These are phyloP conservation scores for Coprinopsis cinerea DNA, from an alignment of 768 basidiomycete species.

Conservation along the genomic window DNA sequence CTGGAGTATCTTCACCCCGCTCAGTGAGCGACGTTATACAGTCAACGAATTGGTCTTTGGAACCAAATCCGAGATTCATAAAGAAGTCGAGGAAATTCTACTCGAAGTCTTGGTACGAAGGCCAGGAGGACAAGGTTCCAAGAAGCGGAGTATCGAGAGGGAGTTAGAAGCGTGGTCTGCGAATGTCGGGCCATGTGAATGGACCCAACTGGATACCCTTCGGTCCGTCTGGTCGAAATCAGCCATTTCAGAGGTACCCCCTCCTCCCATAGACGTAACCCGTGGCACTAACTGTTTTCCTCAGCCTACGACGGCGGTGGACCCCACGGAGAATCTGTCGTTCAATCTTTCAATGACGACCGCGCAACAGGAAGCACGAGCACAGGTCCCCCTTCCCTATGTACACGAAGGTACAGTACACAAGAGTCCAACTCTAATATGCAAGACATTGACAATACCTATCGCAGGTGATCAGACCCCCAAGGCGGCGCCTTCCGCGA, in stretches of 20 bases:
- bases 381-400: constrained; percentile 85
- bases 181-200: constrained; percentile 32
- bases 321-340: constrained; percentile 65
- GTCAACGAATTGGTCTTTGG: constrained; percentile 59
- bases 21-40: constrained; percentile 57
- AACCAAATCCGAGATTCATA: constrained; percentile 43
- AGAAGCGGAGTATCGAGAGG: constrained; percentile 52
- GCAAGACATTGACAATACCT: neutral
- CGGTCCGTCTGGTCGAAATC: constrained; percentile 41
- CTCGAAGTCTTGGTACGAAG: constrained; percentile 56
- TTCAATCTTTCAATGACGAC: constrained; percentile 87
- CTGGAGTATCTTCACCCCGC: constrained; percentile 70
- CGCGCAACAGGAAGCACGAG: constrained; percentile 73
- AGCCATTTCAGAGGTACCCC: constrained; percentile 25
- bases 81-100: constrained; percentile 44
- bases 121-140: constrained; percentile 25
- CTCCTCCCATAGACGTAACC: neutral
- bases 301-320: constrained; percentile 25
- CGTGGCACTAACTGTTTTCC: neutral
- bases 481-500: constrained; percentile 12
- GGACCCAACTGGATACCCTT: constrained; percentile 48
- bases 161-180: constrained; percentile 59
- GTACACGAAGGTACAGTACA: constrained; percentile 66
- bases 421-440: neutral
- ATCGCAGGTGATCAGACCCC: constrained; percentile 28